Evolutionary conservation across 441 rosid genomes (phyloP).

Genomic region (Melastoma candidum): DNA sequence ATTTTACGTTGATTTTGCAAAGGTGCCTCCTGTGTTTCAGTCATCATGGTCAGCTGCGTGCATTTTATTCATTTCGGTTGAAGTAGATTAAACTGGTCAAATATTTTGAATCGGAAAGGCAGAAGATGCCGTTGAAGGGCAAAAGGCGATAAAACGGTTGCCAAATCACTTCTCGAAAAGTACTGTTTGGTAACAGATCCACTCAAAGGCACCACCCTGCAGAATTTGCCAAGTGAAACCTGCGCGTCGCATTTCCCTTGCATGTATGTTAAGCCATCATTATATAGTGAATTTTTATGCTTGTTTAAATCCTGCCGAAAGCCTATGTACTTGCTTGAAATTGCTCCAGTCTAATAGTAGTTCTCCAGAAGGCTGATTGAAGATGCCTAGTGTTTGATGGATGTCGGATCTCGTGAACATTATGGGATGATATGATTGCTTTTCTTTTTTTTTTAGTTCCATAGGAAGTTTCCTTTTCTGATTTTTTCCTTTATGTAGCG

Average conservation of each 20-base stretch:
- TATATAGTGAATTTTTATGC: not conserved
- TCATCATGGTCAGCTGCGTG: slow-evolving; percentile 1
- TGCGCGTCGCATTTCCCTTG: not conserved
- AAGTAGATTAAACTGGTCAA: slow-evolving; percentile 7
- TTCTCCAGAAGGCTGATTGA: no score
- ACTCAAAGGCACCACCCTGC: slow-evolving; percentile 42
- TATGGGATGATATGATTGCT: no score
- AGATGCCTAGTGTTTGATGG: no score
- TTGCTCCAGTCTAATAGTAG: no score
- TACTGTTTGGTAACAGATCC: slow-evolving; percentile 58
- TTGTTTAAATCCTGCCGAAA: no score
- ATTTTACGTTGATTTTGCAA: slow-evolving; percentile 70
- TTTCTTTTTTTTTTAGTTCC: no score
- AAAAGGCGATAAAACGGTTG: slow-evolving; percentile 73
- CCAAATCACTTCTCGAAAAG: slow-evolving; percentile 49
- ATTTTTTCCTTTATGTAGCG: no score
- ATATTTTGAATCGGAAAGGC: slow-evolving; percentile 33
- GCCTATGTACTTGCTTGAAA: no score
- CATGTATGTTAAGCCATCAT: not conserved
- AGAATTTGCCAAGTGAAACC: slow-evolving; percentile 51
- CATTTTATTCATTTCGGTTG: slow-evolving; percentile 3
- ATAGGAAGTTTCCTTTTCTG: no score
- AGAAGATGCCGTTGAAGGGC: slow-evolving; percentile 79
- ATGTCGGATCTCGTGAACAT: no score
- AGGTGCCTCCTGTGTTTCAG: slow-evolving; percentile 30